Evolutionary conservation across 2,329 filamentous ascomycete genomes (phyloP).

Genomic region (Didymella sp.): DNA sequence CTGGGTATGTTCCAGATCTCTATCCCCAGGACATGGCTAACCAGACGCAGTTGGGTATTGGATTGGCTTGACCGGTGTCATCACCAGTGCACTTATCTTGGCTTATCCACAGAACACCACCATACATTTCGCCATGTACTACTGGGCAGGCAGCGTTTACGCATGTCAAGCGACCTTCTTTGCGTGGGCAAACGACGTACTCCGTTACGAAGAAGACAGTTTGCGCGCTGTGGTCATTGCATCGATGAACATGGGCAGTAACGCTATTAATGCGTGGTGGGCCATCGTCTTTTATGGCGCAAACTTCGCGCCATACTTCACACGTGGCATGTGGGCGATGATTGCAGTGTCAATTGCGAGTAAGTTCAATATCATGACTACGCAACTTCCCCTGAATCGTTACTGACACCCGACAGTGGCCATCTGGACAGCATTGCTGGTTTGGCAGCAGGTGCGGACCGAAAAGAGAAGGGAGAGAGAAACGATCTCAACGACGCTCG

Average conservation of each 20-base stretch:
- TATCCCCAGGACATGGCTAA: constrained; percentile 8
- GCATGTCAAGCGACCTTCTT: constrained; percentile 78
- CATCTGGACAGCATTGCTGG: constrained; percentile 64
- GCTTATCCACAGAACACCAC: constrained; percentile 59
- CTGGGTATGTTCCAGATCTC: too few relatives aligned
- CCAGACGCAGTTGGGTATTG: constrained; percentile 55
- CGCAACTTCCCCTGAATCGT: neutral
- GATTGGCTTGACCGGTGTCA: constrained; percentile 69
- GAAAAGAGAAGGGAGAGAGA: constrained; percentile 45
- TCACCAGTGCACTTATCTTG: constrained; percentile 68
- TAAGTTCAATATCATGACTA: constrained; percentile 16
- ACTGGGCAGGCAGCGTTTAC: constrained; percentile 73
- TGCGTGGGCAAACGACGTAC: constrained; percentile 76
- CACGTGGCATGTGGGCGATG: constrained; percentile 76
- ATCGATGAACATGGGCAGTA: constrained; percentile 74
- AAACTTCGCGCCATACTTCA: constrained; percentile 70
- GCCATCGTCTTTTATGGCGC: constrained; percentile 74
- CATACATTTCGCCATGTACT: constrained; percentile 70
- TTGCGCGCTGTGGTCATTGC: constrained; percentile 72
- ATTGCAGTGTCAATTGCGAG: constrained; percentile 66
- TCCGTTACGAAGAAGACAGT: constrained; percentile 68
- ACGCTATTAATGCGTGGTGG: constrained; percentile 77
- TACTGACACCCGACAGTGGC: constrained; percentile 48
- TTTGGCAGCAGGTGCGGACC: constrained; percentile 54
- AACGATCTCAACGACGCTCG: constrained; percentile 8